Evolutionary conservation across 208 protist genomes (phyloP), one percentile per base, ranked within the genome.

Genomic region (Wallacemonas sp.): DNA sequence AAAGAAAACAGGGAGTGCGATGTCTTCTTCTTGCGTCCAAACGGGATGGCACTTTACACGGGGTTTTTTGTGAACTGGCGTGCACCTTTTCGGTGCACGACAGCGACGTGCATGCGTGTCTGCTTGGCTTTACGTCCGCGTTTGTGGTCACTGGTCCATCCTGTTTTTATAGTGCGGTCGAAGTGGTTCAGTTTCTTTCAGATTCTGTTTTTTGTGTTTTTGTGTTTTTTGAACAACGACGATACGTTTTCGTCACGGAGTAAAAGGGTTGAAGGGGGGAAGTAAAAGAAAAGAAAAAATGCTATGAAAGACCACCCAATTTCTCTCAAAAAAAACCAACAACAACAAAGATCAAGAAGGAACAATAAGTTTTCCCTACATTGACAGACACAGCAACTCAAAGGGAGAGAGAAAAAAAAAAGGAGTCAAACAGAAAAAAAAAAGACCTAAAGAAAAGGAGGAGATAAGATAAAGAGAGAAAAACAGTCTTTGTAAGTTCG

Each of bases 41-140:
- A n/a, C n/a, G n/a, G n/a, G n/a, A n/a, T n/a, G n/a, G n/a, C n/a
- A n/a, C n/a, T n/a, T n/a, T n/a, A n/a, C n/a, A n/a, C n/a, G n/a
- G n/a, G n/a, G 8, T 72, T 11, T 46, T 61, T 61, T 42, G 25
- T 42, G 22, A 65, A 66, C 46, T 66, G 45, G 32, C 55, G 36
- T 54, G 22, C 23, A 65, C 18, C 22, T n/a, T n/a, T n/a, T n/a
- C n/a, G n/a, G n/a, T n/a, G n/a, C n/a, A n/a, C n/a, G n/a, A n/a
- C n/a, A n/a, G n/a, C n/a, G n/a, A n/a, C n/a, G n/a, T n/a, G n/a
- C n/a, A n/a, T n/a, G n/a, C n/a, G n/a, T n/a, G n/a, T n/a, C n/a
- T n/a, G n/a, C n/a, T n/a, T n/a, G n/a, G n/a, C n/a, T n/a, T n/a
- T n/a, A n/a, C n/a, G n/a, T n/a, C n/a, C n/a, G n/a, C n/a, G n/a